These are phyloP conservation scores for Ogataea ganodermae DNA, from an alignment of 805 yeast species.

Conservation along the genomic window DNA sequence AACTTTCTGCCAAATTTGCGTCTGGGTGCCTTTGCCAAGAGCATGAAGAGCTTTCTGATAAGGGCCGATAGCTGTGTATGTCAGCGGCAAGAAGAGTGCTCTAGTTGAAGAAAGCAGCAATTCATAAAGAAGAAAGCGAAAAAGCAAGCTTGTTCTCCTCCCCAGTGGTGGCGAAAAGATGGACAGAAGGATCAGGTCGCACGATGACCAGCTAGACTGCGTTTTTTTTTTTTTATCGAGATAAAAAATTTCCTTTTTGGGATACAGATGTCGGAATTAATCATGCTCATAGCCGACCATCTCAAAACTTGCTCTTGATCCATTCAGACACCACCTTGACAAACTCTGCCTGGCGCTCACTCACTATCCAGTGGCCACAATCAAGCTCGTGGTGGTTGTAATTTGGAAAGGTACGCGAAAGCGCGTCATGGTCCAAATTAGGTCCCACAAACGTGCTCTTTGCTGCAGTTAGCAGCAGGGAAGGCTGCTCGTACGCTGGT, in stretches of 20 bases:
- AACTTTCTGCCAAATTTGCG: neutral
- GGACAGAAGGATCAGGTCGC: no score
- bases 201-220: no score
- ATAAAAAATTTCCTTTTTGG: constrained; percentile 22
- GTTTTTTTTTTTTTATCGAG: constrained; percentile 18
- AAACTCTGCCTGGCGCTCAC: constrained; percentile 78
- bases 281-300: constrained; percentile 15
- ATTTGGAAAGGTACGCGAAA: constrained; percentile 53
- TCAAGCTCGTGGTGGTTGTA: constrained; percentile 70
- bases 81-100: no score
- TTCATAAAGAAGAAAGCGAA: no score
- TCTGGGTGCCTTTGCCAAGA: no score
- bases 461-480: constrained; percentile 76
- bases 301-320: constrained; percentile 18
- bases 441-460: constrained; percentile 47
- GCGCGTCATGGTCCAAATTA: constrained; percentile 17
- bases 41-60: no score
- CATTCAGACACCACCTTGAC: constrained; percentile 58
- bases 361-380: constrained; percentile 90
- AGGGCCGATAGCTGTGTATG: no score
- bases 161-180: no score
- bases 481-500: constrained; percentile 63
- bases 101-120: no score
- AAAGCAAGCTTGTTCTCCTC: no score
- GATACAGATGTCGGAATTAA: constrained; percentile 15